Conservation (phyloP, 1,284 basidiomycete genomes). For the Grifola frondosa region DNA sequence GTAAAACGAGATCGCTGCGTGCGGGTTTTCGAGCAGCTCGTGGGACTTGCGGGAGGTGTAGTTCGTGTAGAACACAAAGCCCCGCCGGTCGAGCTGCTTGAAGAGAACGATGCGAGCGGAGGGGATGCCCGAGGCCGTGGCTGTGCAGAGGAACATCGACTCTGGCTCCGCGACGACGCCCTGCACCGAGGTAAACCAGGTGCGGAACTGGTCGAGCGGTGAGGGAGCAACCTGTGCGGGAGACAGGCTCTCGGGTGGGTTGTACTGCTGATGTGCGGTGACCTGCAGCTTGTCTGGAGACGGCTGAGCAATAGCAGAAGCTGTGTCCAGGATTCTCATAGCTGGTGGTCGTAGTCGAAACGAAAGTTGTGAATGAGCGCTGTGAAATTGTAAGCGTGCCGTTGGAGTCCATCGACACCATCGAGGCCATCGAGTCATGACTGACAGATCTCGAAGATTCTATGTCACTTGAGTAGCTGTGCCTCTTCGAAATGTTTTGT, state of each 20-base stretch:
- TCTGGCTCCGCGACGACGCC: conserved; percentile 78
- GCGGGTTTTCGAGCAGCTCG: conserved; percentile 77
- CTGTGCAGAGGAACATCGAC: conserved; percentile 83
- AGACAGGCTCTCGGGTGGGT: conserved; percentile 60
- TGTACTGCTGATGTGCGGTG: conserved; percentile 75
- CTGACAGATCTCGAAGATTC: too few relatives aligned
- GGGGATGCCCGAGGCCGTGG: conserved; percentile 71
- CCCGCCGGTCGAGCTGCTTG: conserved; percentile 82
- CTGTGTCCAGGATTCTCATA: too few relatives aligned
- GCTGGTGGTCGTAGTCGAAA: conserved; percentile 1
- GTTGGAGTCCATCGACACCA: too few relatives aligned
- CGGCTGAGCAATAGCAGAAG: conserved; percentile 25
- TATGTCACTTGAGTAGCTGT: too few relatives aligned
- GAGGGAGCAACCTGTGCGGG: conserved; percentile 56
- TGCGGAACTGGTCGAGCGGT: conserved; percentile 81
- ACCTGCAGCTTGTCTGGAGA: conserved; percentile 59
- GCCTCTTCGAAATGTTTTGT: too few relatives aligned
- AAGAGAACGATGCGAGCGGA: conserved; percentile 90
- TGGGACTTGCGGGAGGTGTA: conserved; percentile 89
- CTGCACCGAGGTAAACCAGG: conserved; percentile 78
- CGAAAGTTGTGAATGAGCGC: neutral
- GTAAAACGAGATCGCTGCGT: conserved; percentile 86
- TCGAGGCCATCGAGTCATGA: too few relatives aligned
- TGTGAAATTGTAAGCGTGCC: neutral
- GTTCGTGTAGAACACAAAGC: conserved; percentile 97